Conservation (phyloP, 2,329 filamentous ascomycete genomes). For the Penicillium sclerotigenum region DNA sequence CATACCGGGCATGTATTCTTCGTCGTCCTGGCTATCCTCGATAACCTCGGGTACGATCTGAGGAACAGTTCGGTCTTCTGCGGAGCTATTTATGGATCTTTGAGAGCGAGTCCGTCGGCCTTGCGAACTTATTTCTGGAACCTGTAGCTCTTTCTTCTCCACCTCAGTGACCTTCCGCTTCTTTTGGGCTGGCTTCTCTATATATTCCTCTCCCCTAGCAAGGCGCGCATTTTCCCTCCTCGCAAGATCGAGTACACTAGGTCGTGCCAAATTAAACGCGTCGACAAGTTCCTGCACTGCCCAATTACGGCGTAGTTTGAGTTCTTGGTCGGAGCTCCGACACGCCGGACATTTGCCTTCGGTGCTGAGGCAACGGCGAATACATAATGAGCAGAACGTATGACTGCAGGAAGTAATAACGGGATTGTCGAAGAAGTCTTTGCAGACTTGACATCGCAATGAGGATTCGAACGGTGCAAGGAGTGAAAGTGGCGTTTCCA, state of each 20-base stretch:
- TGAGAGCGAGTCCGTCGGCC: slow-evolving; percentile 38
- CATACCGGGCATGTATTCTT: slow-evolving; percentile 36
- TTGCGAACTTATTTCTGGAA: slow-evolving; percentile 30
- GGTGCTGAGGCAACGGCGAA: slow-evolving; percentile 75
- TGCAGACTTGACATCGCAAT: slow-evolving; percentile 93
- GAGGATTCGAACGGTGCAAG: slow-evolving; percentile 67
- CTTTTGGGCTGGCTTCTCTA: slow-evolving; percentile 29
- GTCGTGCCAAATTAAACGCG: slow-evolving; percentile 66
- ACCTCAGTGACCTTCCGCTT: slow-evolving; percentile 34
- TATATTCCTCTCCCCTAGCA: slow-evolving; percentile 45
- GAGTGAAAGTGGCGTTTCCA: slow-evolving; percentile 44
- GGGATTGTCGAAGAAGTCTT: slow-evolving; percentile 91
- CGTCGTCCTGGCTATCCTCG: slow-evolving; percentile 41
- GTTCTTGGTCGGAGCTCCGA: slow-evolving; percentile 72
- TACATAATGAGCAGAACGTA: slow-evolving; percentile 95
- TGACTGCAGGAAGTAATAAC: slow-evolving; percentile 94
- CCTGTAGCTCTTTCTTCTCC: slow-evolving; percentile 39
- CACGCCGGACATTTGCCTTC: slow-evolving; percentile 89
- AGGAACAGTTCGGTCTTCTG: background rate
- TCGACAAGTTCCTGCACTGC: slow-evolving; percentile 80
- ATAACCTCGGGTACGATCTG: slow-evolving; percentile 28
- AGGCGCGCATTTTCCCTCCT: slow-evolving; percentile 52
- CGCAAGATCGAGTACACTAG: slow-evolving; percentile 63
- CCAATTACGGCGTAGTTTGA: slow-evolving; percentile 80
- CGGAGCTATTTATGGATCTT: background rate